Percentiles rank a stretch among this genome's conserved stretches.
phyloP scores from a whole-genome alignment of 345 rosid species.

The Leavenworthia alabamica region DNA sequence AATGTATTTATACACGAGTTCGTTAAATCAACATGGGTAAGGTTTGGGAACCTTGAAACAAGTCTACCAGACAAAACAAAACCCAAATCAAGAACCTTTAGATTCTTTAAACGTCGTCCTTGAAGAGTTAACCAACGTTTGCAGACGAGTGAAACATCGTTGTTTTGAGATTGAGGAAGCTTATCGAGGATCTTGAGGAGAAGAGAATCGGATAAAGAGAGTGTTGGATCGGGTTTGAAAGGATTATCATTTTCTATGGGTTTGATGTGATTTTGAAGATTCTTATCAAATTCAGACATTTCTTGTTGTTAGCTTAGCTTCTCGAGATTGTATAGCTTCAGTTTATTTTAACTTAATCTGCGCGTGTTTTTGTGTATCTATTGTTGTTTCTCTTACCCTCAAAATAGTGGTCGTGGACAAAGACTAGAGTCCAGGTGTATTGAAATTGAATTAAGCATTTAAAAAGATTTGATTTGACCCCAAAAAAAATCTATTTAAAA shows the following conservation, averaged over 20 bases:
- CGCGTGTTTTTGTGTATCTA: neutral
- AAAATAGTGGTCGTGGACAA: neutral
- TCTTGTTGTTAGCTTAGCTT: too few species aligned
- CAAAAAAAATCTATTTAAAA: too few species aligned
- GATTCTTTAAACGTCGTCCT: slow-evolving; percentile 49
- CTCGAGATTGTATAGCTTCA: neutral
- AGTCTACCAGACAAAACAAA: slow-evolving; percentile 63
- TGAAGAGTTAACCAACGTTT: slow-evolving; percentile 82
- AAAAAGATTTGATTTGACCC: too few species aligned
- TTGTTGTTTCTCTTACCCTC: neutral
- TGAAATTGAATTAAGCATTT: too few species aligned
- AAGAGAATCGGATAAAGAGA: slow-evolving; percentile 59
- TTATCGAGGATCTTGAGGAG: slow-evolving; percentile 58
- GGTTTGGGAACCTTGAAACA: slow-evolving; percentile 55
- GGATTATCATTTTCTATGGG: neutral
- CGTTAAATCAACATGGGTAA: slow-evolving; percentile 46
- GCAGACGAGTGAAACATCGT: slow-evolving; percentile 57
- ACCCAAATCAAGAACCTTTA: slow-evolving; percentile 58
- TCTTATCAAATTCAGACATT: neutral
- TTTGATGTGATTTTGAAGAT: neutral
- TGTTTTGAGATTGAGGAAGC: slow-evolving; percentile 47
- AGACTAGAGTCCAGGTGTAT: neutral
- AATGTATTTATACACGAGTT: slow-evolving; percentile 39
- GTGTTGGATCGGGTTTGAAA: slow-evolving; percentile 48
- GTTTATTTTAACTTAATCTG: neutral